A percentile compares a stretch with the other conserved stretches of the same genome.
phyloP scores from a whole-genome alignment of 148 eudicot genomes.

The Cornus suecica region DNA sequence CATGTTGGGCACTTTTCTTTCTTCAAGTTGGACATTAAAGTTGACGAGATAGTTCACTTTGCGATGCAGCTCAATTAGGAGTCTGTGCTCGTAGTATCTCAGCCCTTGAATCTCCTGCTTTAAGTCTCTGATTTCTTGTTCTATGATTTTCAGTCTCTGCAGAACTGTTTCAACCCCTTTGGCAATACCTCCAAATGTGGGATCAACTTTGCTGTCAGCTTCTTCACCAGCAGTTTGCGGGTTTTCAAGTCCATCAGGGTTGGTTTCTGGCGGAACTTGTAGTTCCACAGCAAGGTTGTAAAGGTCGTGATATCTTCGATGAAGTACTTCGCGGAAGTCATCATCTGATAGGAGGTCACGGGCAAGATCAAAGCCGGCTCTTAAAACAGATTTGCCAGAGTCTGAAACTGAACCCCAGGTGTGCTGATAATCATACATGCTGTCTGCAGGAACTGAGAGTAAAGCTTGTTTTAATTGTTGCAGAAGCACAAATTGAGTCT shows the following conservation, averaged over 20 bases:
- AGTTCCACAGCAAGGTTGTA: slow-evolving; percentile 86
- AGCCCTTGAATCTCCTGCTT: slow-evolving; percentile 96
- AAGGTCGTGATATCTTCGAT: slow-evolving; percentile 78
- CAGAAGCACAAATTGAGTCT: slow-evolving; percentile 52
- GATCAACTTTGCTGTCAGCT: slow-evolving; percentile 41
- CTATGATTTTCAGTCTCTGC: slow-evolving; percentile 82
- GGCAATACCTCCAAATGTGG: slow-evolving; percentile 82
- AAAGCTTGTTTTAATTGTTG: slow-evolving; percentile 69
- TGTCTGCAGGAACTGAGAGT: slow-evolving; percentile 85
- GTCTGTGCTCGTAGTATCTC: slow-evolving; percentile 86
- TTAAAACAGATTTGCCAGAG: slow-evolving; percentile 43
- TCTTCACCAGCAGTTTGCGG: slow-evolving; percentile 30
- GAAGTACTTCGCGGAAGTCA: slow-evolving; percentile 86
- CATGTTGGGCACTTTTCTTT: slow-evolving; percentile 91
- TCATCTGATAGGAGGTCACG: slow-evolving; percentile 85
- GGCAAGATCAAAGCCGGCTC: slow-evolving; percentile 68
- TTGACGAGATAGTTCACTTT: slow-evolving; percentile 81
- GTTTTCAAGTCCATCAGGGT: slow-evolving; percentile 26
- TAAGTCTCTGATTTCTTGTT: slow-evolving; percentile 81
- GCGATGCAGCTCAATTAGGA: slow-evolving; percentile 71
- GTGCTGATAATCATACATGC: slow-evolving; percentile 92
- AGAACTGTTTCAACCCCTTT: slow-evolving; percentile 89
- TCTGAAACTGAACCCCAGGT: slow-evolving; percentile 79
- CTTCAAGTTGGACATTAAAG: slow-evolving; percentile 78
- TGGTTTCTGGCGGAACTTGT: slow-evolving; percentile 65